A percentile compares a stretch with the other conserved stretches of the same genome.
Evolutionary conservation across 2,329 filamentous ascomycete genomes (phyloP).

Genomic region (Penicillium rolfsii): DNA sequence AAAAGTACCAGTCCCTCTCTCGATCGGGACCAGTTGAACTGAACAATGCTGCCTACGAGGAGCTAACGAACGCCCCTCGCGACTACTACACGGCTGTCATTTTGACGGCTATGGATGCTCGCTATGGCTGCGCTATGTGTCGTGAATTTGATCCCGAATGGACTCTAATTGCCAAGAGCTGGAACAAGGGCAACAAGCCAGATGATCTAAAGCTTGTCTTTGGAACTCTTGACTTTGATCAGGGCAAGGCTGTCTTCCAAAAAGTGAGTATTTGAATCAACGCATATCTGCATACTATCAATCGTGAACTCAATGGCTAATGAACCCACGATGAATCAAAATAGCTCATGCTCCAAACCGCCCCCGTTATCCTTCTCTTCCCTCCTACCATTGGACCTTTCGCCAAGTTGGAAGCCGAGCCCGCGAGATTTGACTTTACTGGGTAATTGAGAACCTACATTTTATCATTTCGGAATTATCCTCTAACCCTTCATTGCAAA

Average conservation of each 20-base stretch:
- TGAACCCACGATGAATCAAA: neutral
- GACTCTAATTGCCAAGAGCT: slow-evolving; percentile 82
- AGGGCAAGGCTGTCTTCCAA: slow-evolving; percentile 84
- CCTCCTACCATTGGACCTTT: slow-evolving; percentile 80
- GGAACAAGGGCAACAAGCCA: slow-evolving; percentile 78
- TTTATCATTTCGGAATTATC: slow-evolving; percentile 7
- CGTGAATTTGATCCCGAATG: slow-evolving; percentile 93
- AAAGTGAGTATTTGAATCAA: slow-evolving; percentile 62
- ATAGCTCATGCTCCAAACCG: slow-evolving; percentile 90
- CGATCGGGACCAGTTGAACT: slow-evolving; percentile 74
- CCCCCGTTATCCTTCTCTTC: slow-evolving; percentile 86
- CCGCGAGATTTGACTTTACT: slow-evolving; percentile 82
- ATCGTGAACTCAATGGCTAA: slow-evolving; percentile 14
- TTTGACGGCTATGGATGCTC: slow-evolving; percentile 80
- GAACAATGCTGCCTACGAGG: slow-evolving; percentile 72
- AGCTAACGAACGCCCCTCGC: slow-evolving; percentile 74
- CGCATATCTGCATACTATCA: no score
- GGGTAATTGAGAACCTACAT: slow-evolving; percentile 60
- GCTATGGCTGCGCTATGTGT: slow-evolving; percentile 85
- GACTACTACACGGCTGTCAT: slow-evolving; percentile 84
- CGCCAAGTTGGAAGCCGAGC: slow-evolving; percentile 69
- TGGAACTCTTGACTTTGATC: slow-evolving; percentile 81
- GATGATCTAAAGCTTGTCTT: slow-evolving; percentile 65
- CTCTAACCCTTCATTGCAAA: slow-evolving; percentile 3
- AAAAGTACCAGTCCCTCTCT: slow-evolving; percentile 70